Evolutionary conservation across 257 asterid species (phyloP), one percentile per base, ranked within the genome.

Genomic region (Marsdenia floribunda): DNA sequence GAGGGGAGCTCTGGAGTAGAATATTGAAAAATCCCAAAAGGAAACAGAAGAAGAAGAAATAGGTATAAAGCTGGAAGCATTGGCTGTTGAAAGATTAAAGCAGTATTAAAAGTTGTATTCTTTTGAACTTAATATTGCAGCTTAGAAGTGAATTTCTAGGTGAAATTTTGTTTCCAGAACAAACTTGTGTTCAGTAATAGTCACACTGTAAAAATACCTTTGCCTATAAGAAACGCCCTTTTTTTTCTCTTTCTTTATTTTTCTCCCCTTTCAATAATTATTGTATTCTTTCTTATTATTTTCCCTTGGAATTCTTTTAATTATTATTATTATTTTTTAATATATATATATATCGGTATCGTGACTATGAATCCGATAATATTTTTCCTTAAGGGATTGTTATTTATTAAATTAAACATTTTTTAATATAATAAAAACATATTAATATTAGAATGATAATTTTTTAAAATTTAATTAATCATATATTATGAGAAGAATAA

Each of bases 11-110:
- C 49, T 47, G 13, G 10, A 42, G 65, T 69, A 65, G 68, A 42
- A 59, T 57, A 64, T 70, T 59, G 77, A 76, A 29, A 33, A 29
- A 33, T 42, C 68, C 65, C 79, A 76, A 75, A 64, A 85, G 9
- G 55, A 47, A 1, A 70, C 26, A 24, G 18, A 63, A 78, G 75
- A 49, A 71, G 3, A 21, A 80, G 73, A 29, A 29, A 59, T 74
- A 82, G 82, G 68, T 63, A 55, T 53, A 68, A 72, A 72, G 26
- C 73, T 44, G 49, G 80, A 64, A 21, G 64, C 77, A 65, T 42
- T 40, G 38, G 50, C 55, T 47, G 49, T 35, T 37, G 57, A 37
- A 29, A 61, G 26, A 66, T 10, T 19, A 67, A 64, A 53, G 53
- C 73, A 64, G 73, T 42, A 26, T 65, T 24, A 24, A 55, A 18